Evolutionary conservation across 225 moss, liverwort and hornwort species (phyloP).

Genomic region (Pseudisothecium myosuroides): DNA sequence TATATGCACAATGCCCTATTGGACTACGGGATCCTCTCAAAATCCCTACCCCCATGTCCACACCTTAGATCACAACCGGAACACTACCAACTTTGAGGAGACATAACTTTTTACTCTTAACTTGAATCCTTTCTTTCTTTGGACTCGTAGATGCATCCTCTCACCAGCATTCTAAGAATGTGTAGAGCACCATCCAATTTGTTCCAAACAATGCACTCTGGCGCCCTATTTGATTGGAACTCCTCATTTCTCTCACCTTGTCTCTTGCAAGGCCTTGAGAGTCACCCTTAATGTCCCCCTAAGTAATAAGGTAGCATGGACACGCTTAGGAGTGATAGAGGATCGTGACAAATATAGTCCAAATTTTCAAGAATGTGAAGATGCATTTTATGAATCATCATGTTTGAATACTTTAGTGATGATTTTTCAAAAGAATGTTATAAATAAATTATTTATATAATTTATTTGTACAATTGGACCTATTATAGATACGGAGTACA

Average conservation of each 20-base stretch:
- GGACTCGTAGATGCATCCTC: fast-evolving
- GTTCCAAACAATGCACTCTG: fast-evolving
- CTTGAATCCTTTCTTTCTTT: neutral
- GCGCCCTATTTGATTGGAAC: fast-evolving
- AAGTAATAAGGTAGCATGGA: fast-evolving
- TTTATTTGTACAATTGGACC: neutral
- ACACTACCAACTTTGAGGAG: too few species aligned
- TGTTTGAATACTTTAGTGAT: neutral
- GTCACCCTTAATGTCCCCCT: too few species aligned
- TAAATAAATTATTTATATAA: neutral
- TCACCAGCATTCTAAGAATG: too few species aligned
- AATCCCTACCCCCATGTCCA: too few species aligned
- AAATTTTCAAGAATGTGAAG: neutral
- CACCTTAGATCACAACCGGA: too few species aligned
- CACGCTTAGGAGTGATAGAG: too few species aligned
- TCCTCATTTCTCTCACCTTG: too few species aligned
- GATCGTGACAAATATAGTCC: neutral
- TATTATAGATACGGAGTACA: neutral
- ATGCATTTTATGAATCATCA: fast-evolving
- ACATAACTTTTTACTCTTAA: too few species aligned
- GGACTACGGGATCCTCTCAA: fast-evolving
- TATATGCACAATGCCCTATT: too few species aligned
- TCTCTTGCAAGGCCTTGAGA: too few species aligned
- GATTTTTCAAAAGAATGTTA: neutral
- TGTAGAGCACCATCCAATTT: too few species aligned